Evolutionary conservation across 164 flowering plant genomes (phyloP), one percentile per base, ranked within the genome.

Genomic region (Aristolochia contorta): DNA sequence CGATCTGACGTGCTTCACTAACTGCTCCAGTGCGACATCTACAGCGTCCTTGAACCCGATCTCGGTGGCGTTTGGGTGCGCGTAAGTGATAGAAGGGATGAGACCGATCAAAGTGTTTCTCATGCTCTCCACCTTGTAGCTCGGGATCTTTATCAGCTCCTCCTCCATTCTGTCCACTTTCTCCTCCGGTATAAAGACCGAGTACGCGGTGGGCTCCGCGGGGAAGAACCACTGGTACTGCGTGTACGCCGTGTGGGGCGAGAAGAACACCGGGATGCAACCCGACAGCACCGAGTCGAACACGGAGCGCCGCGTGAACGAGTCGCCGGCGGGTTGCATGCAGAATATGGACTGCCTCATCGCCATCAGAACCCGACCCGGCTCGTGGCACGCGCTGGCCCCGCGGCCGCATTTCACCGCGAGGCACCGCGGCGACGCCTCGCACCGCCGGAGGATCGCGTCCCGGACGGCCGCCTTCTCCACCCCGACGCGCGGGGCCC

Each of bases 221-320:
- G 85, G 87, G 18, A 85, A 51, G 62, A 52, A 82, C 91, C 91
- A 85, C 15, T 1, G 32, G 66, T 84, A 84, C 70, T 82, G 91
- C 0, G 81, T 54, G 54, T 82, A 82, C 20, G 85, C 87, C 59
- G 84, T 78, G 74, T 79, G 84, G 6, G 70, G 77, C 16, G 84
- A 78, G 68, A 85, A 82, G 63, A 85, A 82, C 37, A 85, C 87
- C 27, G 91, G 87, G 8, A 85, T 74, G 67, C 91, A 85, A 1
- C 91, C 91, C 0, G 84, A 68, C 0, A 85, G 65, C 8, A 82
- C 32, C 37, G 91, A 66, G 65, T 85, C 87, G 71, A 85, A 85
- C 24, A 81, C 79, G 14, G 91, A 85, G 51, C 87, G 61, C 33
- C 85, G 62, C 5, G 91, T 85, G 77, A 72, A 82, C 23, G 85